Percentiles rank a stretch among this genome's conserved stretches.
These are phyloP conservation scores for Reticulascus tulasneorum DNA, from an alignment of 2,329 filamentous ascomycete species.

Conservation along the genomic window DNA sequence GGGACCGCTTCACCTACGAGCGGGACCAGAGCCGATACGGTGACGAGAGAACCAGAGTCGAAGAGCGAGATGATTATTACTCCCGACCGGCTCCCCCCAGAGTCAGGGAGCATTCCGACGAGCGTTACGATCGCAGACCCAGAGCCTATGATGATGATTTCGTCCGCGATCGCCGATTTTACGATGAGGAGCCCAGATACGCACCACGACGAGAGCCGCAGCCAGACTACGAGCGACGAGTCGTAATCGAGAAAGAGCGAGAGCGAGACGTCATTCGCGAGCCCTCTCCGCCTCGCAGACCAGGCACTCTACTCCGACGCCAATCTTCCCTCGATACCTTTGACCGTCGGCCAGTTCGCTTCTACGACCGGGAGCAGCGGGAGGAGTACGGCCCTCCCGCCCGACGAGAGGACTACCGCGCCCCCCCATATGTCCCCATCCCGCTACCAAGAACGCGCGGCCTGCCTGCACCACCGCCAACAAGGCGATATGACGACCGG, in stretches of 20 bases:
- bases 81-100: constrained; percentile 23
- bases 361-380: constrained; percentile 38
- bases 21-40: constrained; percentile 44
- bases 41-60: constrained; percentile 32
- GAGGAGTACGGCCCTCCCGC: constrained; percentile 62
- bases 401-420: constrained; percentile 50
- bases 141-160: constrained; percentile 43
- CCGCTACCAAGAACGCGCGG: constrained; percentile 63
- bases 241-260: constrained; percentile 52
- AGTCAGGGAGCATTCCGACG: constrained; percentile 44
- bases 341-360: constrained; percentile 64
- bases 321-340: constrained; percentile 91
- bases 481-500: constrained; percentile 48
- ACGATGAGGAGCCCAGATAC: constrained; percentile 50
- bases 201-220: constrained; percentile 26
- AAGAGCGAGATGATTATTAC: constrained; percentile 15
- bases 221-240: constrained; percentile 49
- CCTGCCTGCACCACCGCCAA: constrained; percentile 52
- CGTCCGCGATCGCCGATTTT: constrained; percentile 47
- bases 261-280: constrained; percentile 43
- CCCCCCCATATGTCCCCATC: constrained; percentile 55
- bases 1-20: constrained; percentile 46
- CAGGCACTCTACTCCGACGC: constrained; percentile 63
- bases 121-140: constrained; percentile 43
- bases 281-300: constrained; percentile 55